Evolutionary conservation across 805 yeast genomes (phyloP).

Genomic region (Ogataea nonfermentans): DNA sequence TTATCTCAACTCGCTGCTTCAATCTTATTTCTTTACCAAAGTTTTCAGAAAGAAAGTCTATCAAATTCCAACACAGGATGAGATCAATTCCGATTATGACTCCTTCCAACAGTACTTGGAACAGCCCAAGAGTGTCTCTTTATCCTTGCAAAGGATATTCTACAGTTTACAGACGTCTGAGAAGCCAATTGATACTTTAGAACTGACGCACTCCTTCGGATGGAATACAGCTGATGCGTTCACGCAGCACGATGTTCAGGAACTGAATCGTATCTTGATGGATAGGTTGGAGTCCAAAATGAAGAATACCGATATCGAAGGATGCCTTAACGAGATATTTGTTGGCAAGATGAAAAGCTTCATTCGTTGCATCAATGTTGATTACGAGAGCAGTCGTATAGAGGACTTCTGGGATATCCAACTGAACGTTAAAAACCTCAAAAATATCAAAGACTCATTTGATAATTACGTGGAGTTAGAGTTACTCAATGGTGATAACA

Average conservation of each 20-base stretch:
- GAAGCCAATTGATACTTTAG: slow-evolving; percentile 79
- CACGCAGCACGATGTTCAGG: slow-evolving; percentile 98
- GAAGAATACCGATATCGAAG: slow-evolving; percentile 84
- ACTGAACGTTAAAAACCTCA: slow-evolving; percentile 83
- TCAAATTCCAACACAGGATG: slow-evolving; percentile 77
- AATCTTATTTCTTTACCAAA: slow-evolving; percentile 84
- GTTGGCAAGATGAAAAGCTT: slow-evolving; percentile 97
- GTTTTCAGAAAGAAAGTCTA: slow-evolving; percentile 82
- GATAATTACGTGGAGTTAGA: slow-evolving; percentile 86
- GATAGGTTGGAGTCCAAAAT: slow-evolving; percentile 86
- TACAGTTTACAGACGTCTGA: slow-evolving; percentile 72
- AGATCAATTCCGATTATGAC: slow-evolving; percentile 36
- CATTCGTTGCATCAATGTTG: slow-evolving; percentile 88
- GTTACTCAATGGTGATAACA: slow-evolving; percentile 89
- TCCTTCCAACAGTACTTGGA: slow-evolving; percentile 28
- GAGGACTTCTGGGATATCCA: slow-evolving; percentile 99
- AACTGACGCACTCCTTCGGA: slow-evolving; percentile 89
- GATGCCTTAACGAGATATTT: slow-evolving; percentile 73
- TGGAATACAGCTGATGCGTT: slow-evolving; percentile 97
- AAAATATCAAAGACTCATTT: slow-evolving; percentile 71
- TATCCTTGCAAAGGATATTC: slow-evolving; percentile 85
- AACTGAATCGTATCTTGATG: slow-evolving; percentile 91
- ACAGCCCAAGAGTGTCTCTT: slow-evolving; percentile 59
- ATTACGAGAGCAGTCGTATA: slow-evolving; percentile 84
- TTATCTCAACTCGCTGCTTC: slow-evolving; percentile 87